Evolutionary conservation across 2,329 filamentous ascomycete species (phyloP), one percentile per base, ranked within the genome.

Genomic region (Cladophialophora bantiana): DNA sequence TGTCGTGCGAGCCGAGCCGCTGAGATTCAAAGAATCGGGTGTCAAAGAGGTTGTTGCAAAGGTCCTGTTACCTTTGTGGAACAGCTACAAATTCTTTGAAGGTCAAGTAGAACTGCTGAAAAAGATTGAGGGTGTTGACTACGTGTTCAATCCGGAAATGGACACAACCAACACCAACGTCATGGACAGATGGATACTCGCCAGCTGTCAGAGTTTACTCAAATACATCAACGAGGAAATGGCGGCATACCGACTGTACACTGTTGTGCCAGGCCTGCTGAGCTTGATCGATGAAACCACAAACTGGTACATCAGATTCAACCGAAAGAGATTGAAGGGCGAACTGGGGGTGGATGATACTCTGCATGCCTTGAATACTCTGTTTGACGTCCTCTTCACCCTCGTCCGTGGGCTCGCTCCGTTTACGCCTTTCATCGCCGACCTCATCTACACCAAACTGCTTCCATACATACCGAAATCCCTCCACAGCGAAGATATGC

Each of bases 221-320:
- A 88, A 92, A 74, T 96, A 93, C 77, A 91, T 96, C 65, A 93
- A 97, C 75, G 83, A 90, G 72, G 93, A 97, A 79, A 97, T 97
- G 93, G 70, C 72, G 85, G 88, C 81, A 4, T 91, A 91, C 75
- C 87, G 89, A 53, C 79, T 92, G 9, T 96, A 96, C 79, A 96
- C 93, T 4, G 93, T 96, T 40, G 92, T 96, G 20, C 93, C 93
- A 1, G 85, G 90, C 71, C 81, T 96, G 68, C 84, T 94, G 13
- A 85, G 85, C 66, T 86, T 94, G 72, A 94, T 96, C 68, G 93
- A 96, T 75, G 92, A 94, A 78, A 92, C 90, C 4, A 96, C 93
- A 20, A 96, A 96, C 78, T 96, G 92, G 92, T 96, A 96, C 80
- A 96, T 96, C 77, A 87, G 92, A 65, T 94, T 95, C 83, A 96